phyloP scores from a whole-genome alignment of 2,329 filamentous ascomycete genomes.

The Cladosporium austrohemisphaericum region DNA sequence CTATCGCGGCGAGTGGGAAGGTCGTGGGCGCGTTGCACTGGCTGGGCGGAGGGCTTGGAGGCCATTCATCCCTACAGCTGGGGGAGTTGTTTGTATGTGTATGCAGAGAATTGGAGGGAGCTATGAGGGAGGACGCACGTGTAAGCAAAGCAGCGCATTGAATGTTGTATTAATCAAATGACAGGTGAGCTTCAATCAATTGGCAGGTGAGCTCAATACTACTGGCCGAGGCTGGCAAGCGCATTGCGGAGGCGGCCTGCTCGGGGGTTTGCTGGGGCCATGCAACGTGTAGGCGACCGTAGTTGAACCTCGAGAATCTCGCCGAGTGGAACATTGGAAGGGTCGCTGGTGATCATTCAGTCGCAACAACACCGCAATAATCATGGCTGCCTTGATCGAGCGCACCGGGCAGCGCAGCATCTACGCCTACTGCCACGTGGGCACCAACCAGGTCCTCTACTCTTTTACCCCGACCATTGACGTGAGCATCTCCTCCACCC shows the following conservation, averaged over 20 bases:
- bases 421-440: constrained; percentile 59
- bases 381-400: not conserved
- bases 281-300: not conserved
- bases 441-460: constrained; percentile 63
- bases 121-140: not conserved
- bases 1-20: constrained; percentile 39
- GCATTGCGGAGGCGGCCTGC: constrained; percentile 6
- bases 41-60: constrained; percentile 14
- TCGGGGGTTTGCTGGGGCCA: too few relatives aligned
- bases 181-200: constrained; percentile 4
- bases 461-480: constrained; percentile 55
- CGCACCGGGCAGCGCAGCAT: constrained; percentile 47
- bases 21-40: constrained; percentile 6
- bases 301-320: constrained; percentile 11
- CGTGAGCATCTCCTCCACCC: constrained; percentile 37
- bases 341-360: not conserved
- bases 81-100: not conserved
- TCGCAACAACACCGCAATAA: not conserved
- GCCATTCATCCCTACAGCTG: constrained; percentile 21
- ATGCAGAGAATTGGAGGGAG: not conserved
- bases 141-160: not conserved
- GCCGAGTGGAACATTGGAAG: constrained; percentile 2
- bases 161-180: constrained; percentile 4
- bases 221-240: too few relatives aligned
- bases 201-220: constrained; percentile 6